These are phyloP conservation scores for Lunularia cruciata DNA, from an alignment of 225 moss, liverwort and hornwort species.

Conservation along the genomic window DNA sequence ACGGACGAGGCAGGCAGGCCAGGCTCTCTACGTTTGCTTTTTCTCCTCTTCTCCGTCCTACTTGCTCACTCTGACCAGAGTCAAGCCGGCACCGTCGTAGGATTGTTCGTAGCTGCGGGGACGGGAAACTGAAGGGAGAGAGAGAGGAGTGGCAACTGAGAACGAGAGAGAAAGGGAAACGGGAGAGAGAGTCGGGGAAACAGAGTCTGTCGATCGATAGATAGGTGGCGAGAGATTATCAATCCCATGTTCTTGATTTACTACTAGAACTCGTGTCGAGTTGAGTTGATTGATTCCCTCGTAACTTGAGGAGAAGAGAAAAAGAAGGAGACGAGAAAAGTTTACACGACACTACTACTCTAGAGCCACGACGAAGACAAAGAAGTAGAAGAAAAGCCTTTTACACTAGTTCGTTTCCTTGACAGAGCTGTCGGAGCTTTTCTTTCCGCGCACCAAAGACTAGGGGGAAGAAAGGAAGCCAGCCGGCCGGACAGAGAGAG, in stretches of 20 bases:
- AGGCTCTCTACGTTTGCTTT: neutral
- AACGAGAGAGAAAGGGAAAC: too few species aligned
- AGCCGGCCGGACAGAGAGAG: neutral
- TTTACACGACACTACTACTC: too few species aligned
- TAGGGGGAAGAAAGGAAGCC: neutral
- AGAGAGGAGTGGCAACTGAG: neutral
- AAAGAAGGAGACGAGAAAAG: too few species aligned
- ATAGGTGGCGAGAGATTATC: too few species aligned
- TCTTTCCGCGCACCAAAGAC: too few species aligned
- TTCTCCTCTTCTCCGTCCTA: neutral
- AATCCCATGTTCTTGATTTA: neutral
- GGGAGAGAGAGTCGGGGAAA: too few species aligned
- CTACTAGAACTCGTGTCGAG: too few species aligned
- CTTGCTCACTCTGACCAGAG: neutral
- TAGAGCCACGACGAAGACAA: neutral
- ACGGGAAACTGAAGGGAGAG: neutral
- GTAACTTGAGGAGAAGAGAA: neutral
- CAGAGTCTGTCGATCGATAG: too few species aligned
- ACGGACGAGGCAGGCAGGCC: neutral
- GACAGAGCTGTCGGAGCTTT: neutral
- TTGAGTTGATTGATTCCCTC: neutral
- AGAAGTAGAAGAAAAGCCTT: neutral
- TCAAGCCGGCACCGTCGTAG: slow-evolving; percentile 1
- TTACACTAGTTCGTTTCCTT: neutral
- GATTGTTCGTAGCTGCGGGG: neutral